Base-by-base conservation (phyloP, 257 asterid species). In the Gentiana macrophylla region DNA sequence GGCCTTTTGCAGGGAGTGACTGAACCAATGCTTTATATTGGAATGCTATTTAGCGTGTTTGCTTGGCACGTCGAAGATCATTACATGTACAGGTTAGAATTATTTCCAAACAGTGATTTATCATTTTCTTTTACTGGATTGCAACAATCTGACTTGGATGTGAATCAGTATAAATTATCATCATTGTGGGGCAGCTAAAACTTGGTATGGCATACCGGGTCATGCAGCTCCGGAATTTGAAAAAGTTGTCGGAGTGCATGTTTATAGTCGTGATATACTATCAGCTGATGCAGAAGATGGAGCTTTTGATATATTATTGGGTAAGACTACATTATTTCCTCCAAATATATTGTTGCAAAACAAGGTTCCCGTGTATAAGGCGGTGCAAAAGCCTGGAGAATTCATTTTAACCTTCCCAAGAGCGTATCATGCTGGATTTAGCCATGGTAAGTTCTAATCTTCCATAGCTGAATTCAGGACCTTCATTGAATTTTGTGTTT, bases 51-150 rank as follows among this genome's bases (percentile, higher is more conserved):
- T 53, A 78, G 84, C 55, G 71, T 74, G 84, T 78, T 78, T 52
- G 78, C 80, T 0, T 78, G 80, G 84, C 84, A 78, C 35, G 74
- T 78, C 1, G 84, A 78, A 62, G 84, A 78, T 66, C 80, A 78
- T 5, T 66, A 78, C 53, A 61, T 78, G 5, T 71, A 68, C 61
- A 78, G 84, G 84, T 68, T 64, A 36, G 24, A 15, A 15, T 15
- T 15, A 15, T 15, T 15, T 15, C 24, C 24, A 15, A 15, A 15
- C 24, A 15, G 24, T 15, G 24, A 15, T 15, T 15, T 15, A 15
- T 15, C 24, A 15, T 15, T 15, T 15, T 15, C 24, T 15, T 15
- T 15, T 15, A 15, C 24, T 15, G 24, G 24, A 15, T 15, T 15
- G 24, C 24, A 15, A 15, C 24, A 15, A 15, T 15, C 24, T 15